These are phyloP conservation scores for Claviceps capensis DNA, from an alignment of 2,329 filamentous ascomycete genomes.

Conservation along the genomic window DNA sequence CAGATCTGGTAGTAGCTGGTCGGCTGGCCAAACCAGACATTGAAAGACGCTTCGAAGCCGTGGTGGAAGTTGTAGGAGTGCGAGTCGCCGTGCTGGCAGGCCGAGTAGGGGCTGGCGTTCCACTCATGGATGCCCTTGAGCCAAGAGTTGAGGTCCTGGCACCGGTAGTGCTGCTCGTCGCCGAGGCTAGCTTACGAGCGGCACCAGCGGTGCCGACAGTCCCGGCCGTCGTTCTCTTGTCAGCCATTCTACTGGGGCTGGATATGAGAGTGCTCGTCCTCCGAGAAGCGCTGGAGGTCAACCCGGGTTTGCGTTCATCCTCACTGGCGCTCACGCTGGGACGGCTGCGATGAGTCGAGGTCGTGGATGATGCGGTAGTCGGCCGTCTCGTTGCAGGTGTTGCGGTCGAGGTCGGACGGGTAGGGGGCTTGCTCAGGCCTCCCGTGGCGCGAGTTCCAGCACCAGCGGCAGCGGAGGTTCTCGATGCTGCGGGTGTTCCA, in stretches of 20 bases:
- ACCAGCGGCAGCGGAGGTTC: slow-evolving; percentile 4
- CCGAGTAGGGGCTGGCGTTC: slow-evolving; percentile 18
- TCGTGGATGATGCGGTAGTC: slow-evolving; percentile 21
- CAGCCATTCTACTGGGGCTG: slow-evolving; percentile 21
- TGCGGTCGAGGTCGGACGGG: slow-evolving; percentile 25
- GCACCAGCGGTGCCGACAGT: slow-evolving; percentile 18
- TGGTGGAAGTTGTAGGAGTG: slow-evolving; percentile 24
- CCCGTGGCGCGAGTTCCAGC: slow-evolving; percentile 6
- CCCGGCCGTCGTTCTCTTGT: slow-evolving; percentile 23
- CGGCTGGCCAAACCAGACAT: slow-evolving; percentile 24
- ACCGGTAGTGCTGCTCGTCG: slow-evolving; percentile 20
- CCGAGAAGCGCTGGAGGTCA: slow-evolving; percentile 24
- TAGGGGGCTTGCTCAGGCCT: slow-evolving; percentile 33
- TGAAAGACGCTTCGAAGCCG: slow-evolving; percentile 45
- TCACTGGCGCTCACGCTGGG: slow-evolving; percentile 35
- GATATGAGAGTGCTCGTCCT: slow-evolving; percentile 30
- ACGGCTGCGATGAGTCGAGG: slow-evolving; percentile 31
- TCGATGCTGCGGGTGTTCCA: slow-evolving; percentile 13
- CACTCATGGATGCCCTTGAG: slow-evolving; percentile 16
- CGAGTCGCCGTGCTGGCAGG: slow-evolving; percentile 21
- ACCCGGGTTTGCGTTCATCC: slow-evolving; percentile 32
- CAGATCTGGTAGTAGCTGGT: slow-evolving; percentile 22
- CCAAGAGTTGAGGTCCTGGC: slow-evolving; percentile 21
- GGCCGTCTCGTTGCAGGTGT: slow-evolving; percentile 19
- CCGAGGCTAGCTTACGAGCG: slow-evolving; percentile 21